These are phyloP conservation scores for Candida tallmaniae DNA, from an alignment of 805 yeast species.

Conservation along the genomic window DNA sequence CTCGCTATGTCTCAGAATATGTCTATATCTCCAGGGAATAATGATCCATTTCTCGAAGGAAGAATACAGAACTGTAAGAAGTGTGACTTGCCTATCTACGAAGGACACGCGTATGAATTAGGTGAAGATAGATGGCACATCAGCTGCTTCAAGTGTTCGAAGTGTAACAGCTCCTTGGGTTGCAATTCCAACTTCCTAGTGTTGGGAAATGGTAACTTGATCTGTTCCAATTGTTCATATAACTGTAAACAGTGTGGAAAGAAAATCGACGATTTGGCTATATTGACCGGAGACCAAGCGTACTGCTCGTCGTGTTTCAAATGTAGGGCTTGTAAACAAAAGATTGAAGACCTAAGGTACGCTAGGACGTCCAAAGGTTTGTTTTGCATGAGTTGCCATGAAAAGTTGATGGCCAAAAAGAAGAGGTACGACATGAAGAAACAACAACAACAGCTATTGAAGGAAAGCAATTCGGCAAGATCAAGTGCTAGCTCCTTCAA, in stretches of 20 bases:
- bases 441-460: conserved; percentile 19
- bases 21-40: no score
- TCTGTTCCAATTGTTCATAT: conserved; percentile 91
- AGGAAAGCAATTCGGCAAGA: conserved; percentile 14
- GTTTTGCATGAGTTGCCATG: conserved; percentile 92
- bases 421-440: conserved; percentile 53
- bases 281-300: conserved; percentile 91
- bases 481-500: background rate
- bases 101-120: conserved; percentile 92
- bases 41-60: conserved; percentile 7
- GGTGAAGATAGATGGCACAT: conserved; percentile 97
- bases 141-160: conserved; percentile 85
- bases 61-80: conserved; percentile 33
- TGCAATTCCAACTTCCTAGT: conserved; percentile 88
- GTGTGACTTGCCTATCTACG: conserved; percentile 52
- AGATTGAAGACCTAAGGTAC: conserved; percentile 83
- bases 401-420: conserved; percentile 70
- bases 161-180: conserved; percentile 73
- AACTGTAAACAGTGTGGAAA: conserved; percentile 79
- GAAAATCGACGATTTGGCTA: conserved; percentile 89
- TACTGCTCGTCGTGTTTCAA: conserved; percentile 87
- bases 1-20: no score
- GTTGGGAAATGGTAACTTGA: conserved; percentile 85
- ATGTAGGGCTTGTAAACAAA: conserved; percentile 81
- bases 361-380: conserved; percentile 92